Conservation (phyloP, 208 protist genomes). For the Trypanosoma mega region DNA sequence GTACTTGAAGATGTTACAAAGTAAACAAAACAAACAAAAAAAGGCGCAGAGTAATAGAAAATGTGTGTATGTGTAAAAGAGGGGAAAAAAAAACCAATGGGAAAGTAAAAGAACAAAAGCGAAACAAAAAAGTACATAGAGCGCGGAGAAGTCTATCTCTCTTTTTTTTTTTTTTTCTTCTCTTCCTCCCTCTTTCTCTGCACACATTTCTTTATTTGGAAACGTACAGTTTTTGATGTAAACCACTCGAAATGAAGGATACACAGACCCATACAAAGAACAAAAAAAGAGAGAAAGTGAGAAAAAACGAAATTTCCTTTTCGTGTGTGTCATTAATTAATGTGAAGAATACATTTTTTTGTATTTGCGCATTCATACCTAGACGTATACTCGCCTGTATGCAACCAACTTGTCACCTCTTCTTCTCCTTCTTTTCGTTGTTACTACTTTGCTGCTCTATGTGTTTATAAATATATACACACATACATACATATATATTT, state of each 20-base stretch:
- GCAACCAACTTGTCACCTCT: neutral
- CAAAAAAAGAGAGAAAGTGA: neutral
- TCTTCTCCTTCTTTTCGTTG: neutral
- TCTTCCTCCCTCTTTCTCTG: too few relatives aligned
- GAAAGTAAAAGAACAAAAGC: slow-evolving; percentile 3
- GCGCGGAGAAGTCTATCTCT: slow-evolving; percentile 2
- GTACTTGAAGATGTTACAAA: slow-evolving; percentile 22
- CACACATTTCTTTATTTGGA: too few relatives aligned
- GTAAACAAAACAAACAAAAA: slow-evolving; percentile 26
- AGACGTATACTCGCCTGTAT: too few relatives aligned
- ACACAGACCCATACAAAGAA: slow-evolving; percentile 5
- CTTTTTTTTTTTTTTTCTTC: slow-evolving; percentile 25
- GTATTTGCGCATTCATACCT: too few relatives aligned
- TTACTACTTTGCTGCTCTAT: neutral
- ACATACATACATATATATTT: neutral
- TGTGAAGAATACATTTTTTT: too few relatives aligned
- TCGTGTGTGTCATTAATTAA: too few relatives aligned
- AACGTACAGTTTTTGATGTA: too few relatives aligned
- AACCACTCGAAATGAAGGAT: neutral
- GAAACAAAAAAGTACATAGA: too few relatives aligned
- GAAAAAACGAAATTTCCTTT: too few relatives aligned
- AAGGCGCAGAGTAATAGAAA: slow-evolving; percentile 3
- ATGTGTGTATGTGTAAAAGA: slow-evolving; percentile 11
- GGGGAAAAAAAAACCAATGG: neutral
- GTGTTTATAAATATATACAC: neutral